phyloP scores from a whole-genome alignment of 257 asterid species.

The Marsdenia floribunda region DNA sequence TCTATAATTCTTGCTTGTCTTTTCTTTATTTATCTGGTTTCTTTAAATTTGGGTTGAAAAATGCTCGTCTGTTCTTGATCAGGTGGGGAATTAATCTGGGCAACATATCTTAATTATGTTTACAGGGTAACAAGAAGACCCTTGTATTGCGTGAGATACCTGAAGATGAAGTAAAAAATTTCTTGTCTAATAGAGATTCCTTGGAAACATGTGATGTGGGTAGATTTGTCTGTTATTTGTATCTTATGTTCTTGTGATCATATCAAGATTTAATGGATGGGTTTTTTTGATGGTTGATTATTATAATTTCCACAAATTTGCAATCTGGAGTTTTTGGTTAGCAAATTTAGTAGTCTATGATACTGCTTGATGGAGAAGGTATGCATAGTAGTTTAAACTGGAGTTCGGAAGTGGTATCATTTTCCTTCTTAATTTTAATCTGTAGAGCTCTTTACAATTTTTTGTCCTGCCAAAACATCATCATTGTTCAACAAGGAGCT shows the following conservation, averaged over 20 bases:
- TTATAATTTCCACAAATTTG: background rate
- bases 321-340: background rate
- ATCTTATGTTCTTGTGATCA: background rate
- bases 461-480: too few relatives aligned
- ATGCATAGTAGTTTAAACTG: background rate
- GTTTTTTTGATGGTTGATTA: background rate
- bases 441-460: too few relatives aligned
- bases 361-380: too few relatives aligned
- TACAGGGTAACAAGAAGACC: constrained; percentile 65
- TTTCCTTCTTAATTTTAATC: background rate
- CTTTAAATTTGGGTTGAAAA: too few relatives aligned
- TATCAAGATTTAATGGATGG: background rate
- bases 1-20: too few relatives aligned
- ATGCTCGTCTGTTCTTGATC: too few relatives aligned
- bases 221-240: background rate
- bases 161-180: constrained; percentile 63
- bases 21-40: too few relatives aligned
- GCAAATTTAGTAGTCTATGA: too few relatives aligned
- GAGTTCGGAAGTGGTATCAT: background rate
- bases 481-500: background rate
- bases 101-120: constrained; percentile 21
- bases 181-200: constrained; percentile 66
- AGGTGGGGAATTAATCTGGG: too few relatives aligned
- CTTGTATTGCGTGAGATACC: constrained; percentile 85
- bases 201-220: constrained; percentile 73